Conservation (phyloP, 140 eudicot genomes). For the Flaveria floridana region DNA sequence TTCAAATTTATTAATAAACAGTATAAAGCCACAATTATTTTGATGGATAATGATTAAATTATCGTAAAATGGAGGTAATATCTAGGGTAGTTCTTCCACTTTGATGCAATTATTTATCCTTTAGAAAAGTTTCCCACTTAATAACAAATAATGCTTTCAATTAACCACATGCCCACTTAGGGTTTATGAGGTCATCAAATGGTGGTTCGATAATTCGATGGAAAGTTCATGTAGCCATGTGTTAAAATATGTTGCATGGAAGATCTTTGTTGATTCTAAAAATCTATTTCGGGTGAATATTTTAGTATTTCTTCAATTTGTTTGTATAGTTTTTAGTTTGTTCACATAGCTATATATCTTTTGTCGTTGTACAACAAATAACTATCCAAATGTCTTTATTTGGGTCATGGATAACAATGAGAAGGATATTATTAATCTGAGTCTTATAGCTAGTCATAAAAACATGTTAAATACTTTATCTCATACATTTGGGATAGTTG, state of each 20-base stretch:
- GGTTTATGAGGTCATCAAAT: conserved; percentile 18
- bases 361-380: background rate
- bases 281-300: background rate
- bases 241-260: conserved; percentile 14
- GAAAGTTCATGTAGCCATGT: conserved; percentile 33
- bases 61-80: conserved; percentile 28
- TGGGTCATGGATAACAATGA: no score
- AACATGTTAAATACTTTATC: no score
- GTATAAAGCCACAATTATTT: conserved; percentile 10
- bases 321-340: no score
- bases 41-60: conserved; percentile 25
- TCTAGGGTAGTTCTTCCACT: conserved; percentile 29
- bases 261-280: background rate
- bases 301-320: background rate
- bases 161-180: conserved; percentile 31
- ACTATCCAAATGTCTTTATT: no score
- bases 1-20: background rate
- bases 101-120: conserved; percentile 28
- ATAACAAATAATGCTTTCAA: conserved; percentile 30
- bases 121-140: conserved; percentile 34
- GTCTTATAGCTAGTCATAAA: no score
- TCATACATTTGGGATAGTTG: no score
- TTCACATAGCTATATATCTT: background rate
- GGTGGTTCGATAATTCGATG: conserved; percentile 20
- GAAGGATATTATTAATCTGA: no score